Evolutionary conservation across 768 basidiomycete genomes (phyloP).

Genomic region (Xerocomellus chrysenteron): DNA sequence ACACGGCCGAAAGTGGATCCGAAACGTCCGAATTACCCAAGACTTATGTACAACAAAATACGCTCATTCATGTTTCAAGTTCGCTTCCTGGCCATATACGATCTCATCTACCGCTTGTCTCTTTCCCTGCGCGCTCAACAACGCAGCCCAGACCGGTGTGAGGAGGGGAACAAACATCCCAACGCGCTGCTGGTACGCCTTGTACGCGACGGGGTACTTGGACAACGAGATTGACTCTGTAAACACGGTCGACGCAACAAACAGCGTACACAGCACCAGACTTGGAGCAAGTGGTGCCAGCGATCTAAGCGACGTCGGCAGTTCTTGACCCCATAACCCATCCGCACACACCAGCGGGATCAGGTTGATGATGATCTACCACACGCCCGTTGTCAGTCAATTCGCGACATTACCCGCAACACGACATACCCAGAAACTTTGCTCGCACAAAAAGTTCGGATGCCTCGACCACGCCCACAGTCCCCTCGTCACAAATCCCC

Average conservation of each 20-base stretch:
- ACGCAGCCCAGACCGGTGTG: slow-evolving; percentile 45
- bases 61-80: slow-evolving; percentile 23
- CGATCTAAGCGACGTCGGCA: slow-evolving; percentile 26
- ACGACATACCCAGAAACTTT: slow-evolving; percentile 72
- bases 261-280: slow-evolving; percentile 63
- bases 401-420: not conserved
- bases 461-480: slow-evolving; percentile 88
- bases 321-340: slow-evolving; percentile 22
- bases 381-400: not conserved
- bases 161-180: slow-evolving; percentile 68
- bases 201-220: slow-evolving; percentile 75
- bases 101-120: slow-evolving; percentile 38
- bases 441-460: slow-evolving; percentile 92
- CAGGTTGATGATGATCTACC: slow-evolving; percentile 64
- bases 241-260: slow-evolving; percentile 73
- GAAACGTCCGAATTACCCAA: slow-evolving; percentile 10
- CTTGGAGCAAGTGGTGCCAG: slow-evolving; percentile 51
- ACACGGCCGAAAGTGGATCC: slow-evolving; percentile 18
- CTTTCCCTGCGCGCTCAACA: slow-evolving; percentile 39
- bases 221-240: slow-evolving; percentile 75
- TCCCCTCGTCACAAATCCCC: slow-evolving; percentile 85
- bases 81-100: slow-evolving; percentile 40
- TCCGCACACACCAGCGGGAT: slow-evolving; percentile 57
- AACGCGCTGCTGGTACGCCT: slow-evolving; percentile 72
- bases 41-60: no score